Conservation (phyloP, 225 moss, liverwort and hornwort genomes). For the Takakia lepidozioides region DNA sequence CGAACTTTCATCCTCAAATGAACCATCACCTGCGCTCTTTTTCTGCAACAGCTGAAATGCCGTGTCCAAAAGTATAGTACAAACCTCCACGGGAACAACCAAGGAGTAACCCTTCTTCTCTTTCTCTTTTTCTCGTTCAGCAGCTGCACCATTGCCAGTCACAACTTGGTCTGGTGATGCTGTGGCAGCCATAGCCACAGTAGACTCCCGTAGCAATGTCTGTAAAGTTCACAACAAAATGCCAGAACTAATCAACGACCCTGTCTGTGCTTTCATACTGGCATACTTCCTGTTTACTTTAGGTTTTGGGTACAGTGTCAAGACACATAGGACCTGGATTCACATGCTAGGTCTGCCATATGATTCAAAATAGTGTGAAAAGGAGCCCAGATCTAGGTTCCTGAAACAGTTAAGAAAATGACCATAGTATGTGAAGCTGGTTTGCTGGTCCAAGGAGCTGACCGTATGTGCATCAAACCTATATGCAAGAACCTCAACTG, state of each 20-base stretch:
- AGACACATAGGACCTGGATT: too few species aligned
- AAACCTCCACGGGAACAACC: slow-evolving; percentile 50
- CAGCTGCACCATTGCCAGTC: slow-evolving; percentile 18
- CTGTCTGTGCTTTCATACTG: not conserved
- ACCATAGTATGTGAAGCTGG: too few species aligned
- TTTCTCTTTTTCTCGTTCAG: slow-evolving; percentile 64
- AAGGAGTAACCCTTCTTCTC: slow-evolving; percentile 71
- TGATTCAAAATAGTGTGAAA: too few species aligned
- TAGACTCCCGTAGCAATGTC: slow-evolving; percentile 76
- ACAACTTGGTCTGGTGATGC: slow-evolving; percentile 41
- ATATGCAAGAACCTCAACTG: too few species aligned
- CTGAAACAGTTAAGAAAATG: too few species aligned
- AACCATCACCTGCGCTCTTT: slow-evolving; percentile 54
- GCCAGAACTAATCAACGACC: not conserved
- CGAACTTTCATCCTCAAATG: slow-evolving; percentile 44
- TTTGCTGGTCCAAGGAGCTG: too few species aligned
- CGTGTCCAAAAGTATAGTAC: slow-evolving; percentile 62
- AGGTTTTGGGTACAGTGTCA: too few species aligned
- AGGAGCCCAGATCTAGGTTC: too few species aligned
- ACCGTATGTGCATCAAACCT: too few species aligned
- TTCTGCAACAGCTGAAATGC: slow-evolving; percentile 67
- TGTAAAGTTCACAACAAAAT: slow-evolving; percentile 12
- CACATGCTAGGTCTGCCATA: too few species aligned
- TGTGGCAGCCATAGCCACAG: slow-evolving; percentile 36
- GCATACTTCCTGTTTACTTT: too few species aligned